phyloP scores from a whole-genome alignment of 257 asterid species.

The Sherardia arvensis region DNA sequence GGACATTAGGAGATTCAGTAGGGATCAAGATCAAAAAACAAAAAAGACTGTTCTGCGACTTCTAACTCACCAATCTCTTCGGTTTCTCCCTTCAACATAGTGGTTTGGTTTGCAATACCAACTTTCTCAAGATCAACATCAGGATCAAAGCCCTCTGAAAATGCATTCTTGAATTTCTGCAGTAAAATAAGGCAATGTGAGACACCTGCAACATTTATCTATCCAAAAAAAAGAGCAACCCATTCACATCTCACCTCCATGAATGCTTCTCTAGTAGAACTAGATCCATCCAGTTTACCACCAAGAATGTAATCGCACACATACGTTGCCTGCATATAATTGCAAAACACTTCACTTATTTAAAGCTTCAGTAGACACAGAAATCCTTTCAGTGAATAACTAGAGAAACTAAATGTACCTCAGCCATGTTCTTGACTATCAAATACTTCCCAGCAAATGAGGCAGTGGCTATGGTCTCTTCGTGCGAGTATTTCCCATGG shows the following conservation, averaged over 20 bases:
- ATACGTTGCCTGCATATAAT: conserved; percentile 63
- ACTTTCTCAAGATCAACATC: conserved; percentile 68
- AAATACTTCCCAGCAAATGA: conserved; percentile 91
- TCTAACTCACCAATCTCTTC: conserved; percentile 78
- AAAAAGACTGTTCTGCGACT: not conserved
- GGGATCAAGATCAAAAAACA: conserved; percentile 6
- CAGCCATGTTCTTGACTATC: conserved; percentile 82
- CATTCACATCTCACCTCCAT: conserved; percentile 48
- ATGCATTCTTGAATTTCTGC: conserved; percentile 84
- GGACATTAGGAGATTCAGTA: not conserved
- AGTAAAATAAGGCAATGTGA: conserved; percentile 15
- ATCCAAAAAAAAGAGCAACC: conserved; percentile 4
- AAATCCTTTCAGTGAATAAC: not conserved
- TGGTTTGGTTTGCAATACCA: conserved; percentile 99
- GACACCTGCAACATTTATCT: conserved; percentile 14
- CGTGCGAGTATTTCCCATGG: conserved; percentile 89
- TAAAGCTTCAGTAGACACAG: not conserved
- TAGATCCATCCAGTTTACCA: conserved; percentile 91
- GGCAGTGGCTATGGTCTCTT: conserved; percentile 97
- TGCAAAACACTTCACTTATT: conserved; percentile 1
- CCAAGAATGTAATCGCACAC: conserved; percentile 91
- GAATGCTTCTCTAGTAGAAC: conserved; percentile 92
- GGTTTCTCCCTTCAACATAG: conserved; percentile 97
- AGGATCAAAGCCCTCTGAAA: conserved; percentile 89
- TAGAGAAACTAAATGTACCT: conserved; percentile 36